These are phyloP conservation scores for Hypholoma fasciculare DNA, from an alignment of 768 basidiomycete genomes.

Conservation along the genomic window DNA sequence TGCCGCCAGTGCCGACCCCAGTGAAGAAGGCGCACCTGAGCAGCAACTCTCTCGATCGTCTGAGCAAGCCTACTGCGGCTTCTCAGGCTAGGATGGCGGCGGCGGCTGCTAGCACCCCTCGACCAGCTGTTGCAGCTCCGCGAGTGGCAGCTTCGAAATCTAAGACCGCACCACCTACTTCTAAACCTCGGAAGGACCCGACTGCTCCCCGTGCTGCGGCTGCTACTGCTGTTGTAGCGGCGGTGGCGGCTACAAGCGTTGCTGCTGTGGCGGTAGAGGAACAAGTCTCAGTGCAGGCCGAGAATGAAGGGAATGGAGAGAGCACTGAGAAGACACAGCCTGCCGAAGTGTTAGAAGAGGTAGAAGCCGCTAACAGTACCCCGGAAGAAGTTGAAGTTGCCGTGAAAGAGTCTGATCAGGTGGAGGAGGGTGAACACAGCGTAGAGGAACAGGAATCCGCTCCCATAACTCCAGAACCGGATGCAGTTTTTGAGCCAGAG, in stretches of 20 bases:
- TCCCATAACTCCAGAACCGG: slow-evolving; percentile 8
- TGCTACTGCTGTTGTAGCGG: slow-evolving; percentile 20
- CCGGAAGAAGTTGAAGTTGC: slow-evolving; percentile 5
- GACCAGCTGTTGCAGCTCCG: slow-evolving; percentile 14
- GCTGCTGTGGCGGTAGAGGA: slow-evolving; percentile 10
- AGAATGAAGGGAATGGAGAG: neutral
- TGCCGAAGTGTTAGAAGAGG: slow-evolving; percentile 3
- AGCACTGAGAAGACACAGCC: neutral
- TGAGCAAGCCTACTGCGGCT: slow-evolving; percentile 84
- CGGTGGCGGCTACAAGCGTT: slow-evolving; percentile 13
- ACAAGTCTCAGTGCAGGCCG: slow-evolving; percentile 4
- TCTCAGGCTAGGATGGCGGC: slow-evolving; percentile 65
- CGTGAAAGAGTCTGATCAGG: neutral
- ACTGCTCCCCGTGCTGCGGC: slow-evolving; percentile 12
- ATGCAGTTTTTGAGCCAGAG: neutral
- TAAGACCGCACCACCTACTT: slow-evolving; percentile 17
- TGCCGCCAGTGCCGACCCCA: slow-evolving; percentile 44
- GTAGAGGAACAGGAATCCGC: slow-evolving; percentile 7
- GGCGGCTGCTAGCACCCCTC: slow-evolving; percentile 23
- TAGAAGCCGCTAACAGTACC: neutral
- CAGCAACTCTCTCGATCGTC: slow-evolving; percentile 57
- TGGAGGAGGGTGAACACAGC: slow-evolving; percentile 2
- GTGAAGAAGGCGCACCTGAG: slow-evolving; percentile 56
- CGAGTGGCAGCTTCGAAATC: slow-evolving; percentile 19
- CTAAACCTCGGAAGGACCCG: slow-evolving; percentile 12